Conservation (phyloP, 805 yeast genomes). For the Yarrowia yakushimensis region DNA sequence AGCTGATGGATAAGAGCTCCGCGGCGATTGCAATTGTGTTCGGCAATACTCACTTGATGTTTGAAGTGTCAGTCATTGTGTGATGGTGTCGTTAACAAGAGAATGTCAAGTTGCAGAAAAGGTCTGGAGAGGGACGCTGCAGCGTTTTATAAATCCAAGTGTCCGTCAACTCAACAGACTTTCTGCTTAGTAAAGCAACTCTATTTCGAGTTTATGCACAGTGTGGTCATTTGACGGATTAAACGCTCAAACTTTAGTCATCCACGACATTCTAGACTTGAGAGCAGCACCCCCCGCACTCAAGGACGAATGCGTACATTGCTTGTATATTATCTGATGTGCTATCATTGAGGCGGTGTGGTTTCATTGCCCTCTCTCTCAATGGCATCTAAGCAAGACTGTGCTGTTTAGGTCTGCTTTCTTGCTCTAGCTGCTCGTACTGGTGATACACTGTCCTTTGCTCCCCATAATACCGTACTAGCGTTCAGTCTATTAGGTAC, state of each 20-base stretch:
- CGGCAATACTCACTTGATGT: constrained; percentile 24
- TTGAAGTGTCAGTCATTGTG: constrained; percentile 24
- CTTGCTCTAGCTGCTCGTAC: not conserved
- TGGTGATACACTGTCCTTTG: not conserved
- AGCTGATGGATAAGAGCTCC: not conserved
- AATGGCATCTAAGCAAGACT: not conserved
- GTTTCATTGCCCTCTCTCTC: not conserved
- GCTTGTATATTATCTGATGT: not conserved
- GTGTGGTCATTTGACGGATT: constrained; percentile 19
- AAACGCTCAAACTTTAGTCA: constrained; percentile 23
- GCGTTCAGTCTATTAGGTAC: not conserved
- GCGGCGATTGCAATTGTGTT: not conserved
- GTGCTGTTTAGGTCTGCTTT: not conserved
- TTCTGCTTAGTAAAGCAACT: constrained; percentile 16
- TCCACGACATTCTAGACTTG: constrained; percentile 10
- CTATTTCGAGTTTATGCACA: constrained; percentile 20
- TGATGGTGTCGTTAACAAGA: constrained; percentile 23
- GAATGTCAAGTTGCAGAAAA: constrained; percentile 7
- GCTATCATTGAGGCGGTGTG: not conserved
- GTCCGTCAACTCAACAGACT: constrained; percentile 22
- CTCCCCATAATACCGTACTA: constrained; percentile 4
- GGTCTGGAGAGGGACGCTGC: constrained; percentile 14
- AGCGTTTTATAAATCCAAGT: constrained; percentile 12
- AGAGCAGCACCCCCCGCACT: not conserved
- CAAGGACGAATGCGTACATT: not conserved